phyloP scores from a whole-genome alignment of 2,329 filamentous ascomycete genomes.

The Rutstroemia sydowiana region DNA sequence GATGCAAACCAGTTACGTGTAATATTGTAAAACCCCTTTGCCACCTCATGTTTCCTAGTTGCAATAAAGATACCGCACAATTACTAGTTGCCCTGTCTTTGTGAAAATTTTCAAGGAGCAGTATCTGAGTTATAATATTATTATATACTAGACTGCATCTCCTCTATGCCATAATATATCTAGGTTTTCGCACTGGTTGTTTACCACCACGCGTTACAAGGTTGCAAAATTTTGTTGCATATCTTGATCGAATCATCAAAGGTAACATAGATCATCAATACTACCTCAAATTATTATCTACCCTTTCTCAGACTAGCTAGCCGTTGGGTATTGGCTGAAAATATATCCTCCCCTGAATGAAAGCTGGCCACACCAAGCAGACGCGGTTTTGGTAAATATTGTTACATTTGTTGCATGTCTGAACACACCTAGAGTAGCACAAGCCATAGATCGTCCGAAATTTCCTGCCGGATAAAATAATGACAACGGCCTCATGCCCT shows the following conservation, averaged over 20 bases:
- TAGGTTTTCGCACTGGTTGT: too few relatives aligned
- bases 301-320: not conserved
- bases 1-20: not conserved
- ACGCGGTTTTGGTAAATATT: not conserved
- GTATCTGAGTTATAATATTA: not conserved
- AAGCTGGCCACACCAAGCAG: not conserved
- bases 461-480: too few relatives aligned
- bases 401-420: slow-evolving; percentile 1
- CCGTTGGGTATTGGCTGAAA: not conserved
- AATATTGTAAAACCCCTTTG: too few relatives aligned
- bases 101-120: too few relatives aligned
- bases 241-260: not conserved
- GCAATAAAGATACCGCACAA: too few relatives aligned
- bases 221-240: slow-evolving; percentile 3
- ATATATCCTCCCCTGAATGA: not conserved
- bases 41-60: too few relatives aligned
- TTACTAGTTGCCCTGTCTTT: too few relatives aligned
- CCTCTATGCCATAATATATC: too few relatives aligned
- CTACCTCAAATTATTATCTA: not conserved
- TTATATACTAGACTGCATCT: not conserved
- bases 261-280: not conserved
- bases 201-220: too few relatives aligned
- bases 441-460: too few relatives aligned
- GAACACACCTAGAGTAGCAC: not conserved
- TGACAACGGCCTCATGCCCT: too few relatives aligned